Percentiles rank a stretch among this genome's conserved stretches.
Evolutionary conservation across 352 stramenopile genomes (phyloP).

Genomic region (Pythium apleroticum): DNA sequence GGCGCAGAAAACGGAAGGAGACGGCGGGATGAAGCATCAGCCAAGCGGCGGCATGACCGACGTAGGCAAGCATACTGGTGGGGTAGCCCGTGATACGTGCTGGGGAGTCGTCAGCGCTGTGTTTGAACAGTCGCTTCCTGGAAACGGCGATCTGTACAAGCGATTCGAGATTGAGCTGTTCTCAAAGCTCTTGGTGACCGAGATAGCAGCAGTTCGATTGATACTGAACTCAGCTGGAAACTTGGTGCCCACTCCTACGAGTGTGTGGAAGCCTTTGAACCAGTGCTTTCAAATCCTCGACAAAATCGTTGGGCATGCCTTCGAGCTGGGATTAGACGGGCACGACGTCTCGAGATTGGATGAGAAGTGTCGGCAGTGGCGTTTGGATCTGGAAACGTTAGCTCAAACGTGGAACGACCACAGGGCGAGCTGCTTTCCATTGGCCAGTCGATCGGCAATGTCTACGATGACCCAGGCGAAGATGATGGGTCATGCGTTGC

Average conservation of each 20-base stretch:
- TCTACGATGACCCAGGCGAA: not conserved
- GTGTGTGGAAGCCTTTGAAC: constrained; percentile 1
- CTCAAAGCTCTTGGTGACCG: constrained; percentile 20
- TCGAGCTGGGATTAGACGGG: not conserved
- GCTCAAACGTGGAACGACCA: not conserved
- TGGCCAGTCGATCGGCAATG: not conserved
- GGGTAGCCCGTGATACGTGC: constrained; percentile 37
- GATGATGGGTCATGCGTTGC: not conserved
- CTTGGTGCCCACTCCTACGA: not conserved
- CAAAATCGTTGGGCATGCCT: not conserved
- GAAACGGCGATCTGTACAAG: constrained; percentile 30
- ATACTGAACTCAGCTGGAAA: not conserved
- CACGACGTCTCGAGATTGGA: not conserved
- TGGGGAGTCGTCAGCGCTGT: constrained; percentile 44
- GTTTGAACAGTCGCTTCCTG: constrained; percentile 35
- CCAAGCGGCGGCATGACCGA: constrained; percentile 39
- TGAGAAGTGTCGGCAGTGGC: not conserved
- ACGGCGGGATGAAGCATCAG: not conserved
- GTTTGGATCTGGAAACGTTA: not conserved
- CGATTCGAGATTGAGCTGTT: constrained; percentile 40
- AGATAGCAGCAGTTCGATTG: not conserved
- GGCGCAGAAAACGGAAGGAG: not conserved
- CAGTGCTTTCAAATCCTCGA: constrained; percentile 5
- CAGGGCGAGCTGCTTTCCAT: not conserved
- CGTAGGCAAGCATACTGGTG: constrained; percentile 46